A percentile compares a stretch with the other conserved stretches of the same genome.
These are phyloP conservation scores for Crithidia bombi DNA, from an alignment of 208 protist species.

Conservation along the genomic window DNA sequence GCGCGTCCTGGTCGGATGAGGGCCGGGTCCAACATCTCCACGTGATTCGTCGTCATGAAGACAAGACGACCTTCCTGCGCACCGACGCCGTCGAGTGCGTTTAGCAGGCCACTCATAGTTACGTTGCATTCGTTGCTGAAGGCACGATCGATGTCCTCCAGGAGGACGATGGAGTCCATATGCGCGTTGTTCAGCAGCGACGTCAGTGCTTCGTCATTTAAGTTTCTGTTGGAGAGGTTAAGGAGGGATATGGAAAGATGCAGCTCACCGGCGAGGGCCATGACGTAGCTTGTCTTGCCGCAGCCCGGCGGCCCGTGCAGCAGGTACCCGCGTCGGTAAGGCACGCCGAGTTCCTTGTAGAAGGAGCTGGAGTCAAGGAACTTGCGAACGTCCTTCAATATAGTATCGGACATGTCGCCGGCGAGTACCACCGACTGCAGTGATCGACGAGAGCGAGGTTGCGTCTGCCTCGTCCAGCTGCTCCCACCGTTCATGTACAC, in stretches of 20 bases:
- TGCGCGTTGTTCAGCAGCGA: slow-evolving; percentile 87
- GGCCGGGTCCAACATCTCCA: slow-evolving; percentile 93
- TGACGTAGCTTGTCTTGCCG: slow-evolving; percentile 94
- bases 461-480: slow-evolving; percentile 71
- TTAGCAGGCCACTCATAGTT: slow-evolving; percentile 95
- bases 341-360: slow-evolving; percentile 94
- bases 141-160: slow-evolving; percentile 96
- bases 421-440: slow-evolving; percentile 92
- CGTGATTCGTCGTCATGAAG: slow-evolving; percentile 98
- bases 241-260: slow-evolving; percentile 94
- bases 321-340: slow-evolving; percentile 96
- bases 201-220: slow-evolving; percentile 90
- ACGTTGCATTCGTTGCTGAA: slow-evolving; percentile 90
- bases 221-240: slow-evolving; percentile 84
- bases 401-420: slow-evolving; percentile 53
- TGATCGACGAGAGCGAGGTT: slow-evolving; percentile 75
- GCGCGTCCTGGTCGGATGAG: slow-evolving; percentile 95
- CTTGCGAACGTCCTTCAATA: slow-evolving; percentile 75
- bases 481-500: slow-evolving; percentile 83
- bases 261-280: slow-evolving; percentile 92
- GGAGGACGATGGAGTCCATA: slow-evolving; percentile 88
- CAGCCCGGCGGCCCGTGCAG: slow-evolving; percentile 95
- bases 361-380: slow-evolving; percentile 87
- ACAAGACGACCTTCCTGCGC: slow-evolving; percentile 94
- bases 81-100: slow-evolving; percentile 96